Conservation (phyloP, 2,329 filamentous ascomycete species). For the Ceratocystis lukuohia region DNA sequence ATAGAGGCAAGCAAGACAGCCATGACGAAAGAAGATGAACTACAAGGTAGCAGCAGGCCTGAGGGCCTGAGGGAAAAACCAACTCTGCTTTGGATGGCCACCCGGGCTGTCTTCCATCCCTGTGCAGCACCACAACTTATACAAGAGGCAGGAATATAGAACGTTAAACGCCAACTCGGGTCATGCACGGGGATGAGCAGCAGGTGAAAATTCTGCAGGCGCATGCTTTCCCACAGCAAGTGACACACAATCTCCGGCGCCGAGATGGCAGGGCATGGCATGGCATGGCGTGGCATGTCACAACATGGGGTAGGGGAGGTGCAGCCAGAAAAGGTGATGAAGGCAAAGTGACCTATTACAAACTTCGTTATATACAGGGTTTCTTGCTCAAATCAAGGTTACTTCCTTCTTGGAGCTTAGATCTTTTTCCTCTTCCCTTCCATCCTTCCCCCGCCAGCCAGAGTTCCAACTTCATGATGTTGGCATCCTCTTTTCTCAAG, state of each 20-base stretch:
- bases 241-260: neutral
- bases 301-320: too few relatives aligned
- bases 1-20: neutral
- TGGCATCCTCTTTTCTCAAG: neutral
- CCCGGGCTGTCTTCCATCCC: neutral
- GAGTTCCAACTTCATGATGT: neutral
- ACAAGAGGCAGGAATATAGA: neutral
- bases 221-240: neutral
- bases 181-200: neutral
- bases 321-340: too few relatives aligned
- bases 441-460: neutral
- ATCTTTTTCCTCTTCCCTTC: neutral
- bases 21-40: slow-evolving; percentile 2
- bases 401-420: neutral
- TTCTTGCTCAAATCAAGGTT: neutral
- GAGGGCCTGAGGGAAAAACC: neutral
- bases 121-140: neutral
- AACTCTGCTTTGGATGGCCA: neutral
- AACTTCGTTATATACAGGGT: neutral
- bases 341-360: too few relatives aligned
- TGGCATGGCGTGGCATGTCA: neutral
- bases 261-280: neutral
- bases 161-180: neutral
- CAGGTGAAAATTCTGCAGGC: neutral
- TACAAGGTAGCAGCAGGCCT: too few relatives aligned